phyloP scores from a whole-genome alignment of 1,284 basidiomycete species.

The Microbotryum scabiosae region DNA sequence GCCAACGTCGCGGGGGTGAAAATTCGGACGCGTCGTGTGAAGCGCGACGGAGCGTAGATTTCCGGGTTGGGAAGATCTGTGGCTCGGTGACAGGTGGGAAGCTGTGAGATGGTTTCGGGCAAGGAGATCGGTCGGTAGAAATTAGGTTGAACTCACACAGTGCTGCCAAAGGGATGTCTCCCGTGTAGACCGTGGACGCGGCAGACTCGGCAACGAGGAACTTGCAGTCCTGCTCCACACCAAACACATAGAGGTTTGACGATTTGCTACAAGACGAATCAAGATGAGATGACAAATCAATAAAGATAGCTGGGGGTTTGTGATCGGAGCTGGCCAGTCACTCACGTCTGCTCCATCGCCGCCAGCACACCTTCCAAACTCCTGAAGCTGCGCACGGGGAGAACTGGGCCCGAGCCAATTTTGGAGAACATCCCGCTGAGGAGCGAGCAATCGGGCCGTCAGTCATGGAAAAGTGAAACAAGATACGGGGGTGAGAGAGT shows the following conservation, averaged over 20 bases:
- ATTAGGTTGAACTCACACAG: background rate
- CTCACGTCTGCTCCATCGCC: background rate
- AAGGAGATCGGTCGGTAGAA: no score
- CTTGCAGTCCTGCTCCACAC: background rate
- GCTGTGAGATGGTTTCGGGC: background rate
- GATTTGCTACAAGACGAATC: background rate
- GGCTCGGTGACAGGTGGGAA: background rate
- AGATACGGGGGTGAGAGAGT: background rate
- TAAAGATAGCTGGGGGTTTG: no score
- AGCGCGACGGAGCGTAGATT: background rate
- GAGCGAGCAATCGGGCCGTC: no score
- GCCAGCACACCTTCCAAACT: background rate
- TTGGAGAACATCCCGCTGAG: no score
- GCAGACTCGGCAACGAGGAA: conserved; percentile 5
- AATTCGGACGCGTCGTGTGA: background rate
- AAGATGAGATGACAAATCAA: no score
- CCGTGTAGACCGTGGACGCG: background rate
- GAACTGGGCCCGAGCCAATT: background rate
- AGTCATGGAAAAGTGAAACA: no score
- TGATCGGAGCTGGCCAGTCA: background rate
- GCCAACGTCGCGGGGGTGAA: background rate
- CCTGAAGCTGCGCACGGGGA: background rate
- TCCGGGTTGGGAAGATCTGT: background rate
- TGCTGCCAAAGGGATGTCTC: conserved; percentile 1
- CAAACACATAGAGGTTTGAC: background rate